phyloP scores from a whole-genome alignment of 345 rosid genomes.

The Boechera retrofracta region DNA sequence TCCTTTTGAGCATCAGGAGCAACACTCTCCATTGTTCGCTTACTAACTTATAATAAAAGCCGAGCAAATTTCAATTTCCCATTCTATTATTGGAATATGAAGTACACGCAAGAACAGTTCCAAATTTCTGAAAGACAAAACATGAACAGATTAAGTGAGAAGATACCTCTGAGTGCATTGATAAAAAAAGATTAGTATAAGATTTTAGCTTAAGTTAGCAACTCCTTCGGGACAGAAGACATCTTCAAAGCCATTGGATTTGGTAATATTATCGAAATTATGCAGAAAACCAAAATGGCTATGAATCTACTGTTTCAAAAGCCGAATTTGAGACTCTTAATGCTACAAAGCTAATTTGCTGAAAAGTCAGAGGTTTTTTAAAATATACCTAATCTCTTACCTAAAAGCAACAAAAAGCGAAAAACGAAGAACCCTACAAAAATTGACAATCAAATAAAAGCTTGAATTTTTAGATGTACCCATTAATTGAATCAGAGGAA shows the following conservation, averaged over 20 bases:
- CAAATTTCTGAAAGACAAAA: conserved; percentile 35
- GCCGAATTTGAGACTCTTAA: conserved; percentile 22
- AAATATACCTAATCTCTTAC: conserved; percentile 41
- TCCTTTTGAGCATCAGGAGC: conserved; percentile 49
- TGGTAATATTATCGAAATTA: not conserved
- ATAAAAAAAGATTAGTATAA: not conserved
- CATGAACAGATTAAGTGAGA: not conserved
- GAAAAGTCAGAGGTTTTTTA: conserved; percentile 36
- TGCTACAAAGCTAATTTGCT: conserved; percentile 30
- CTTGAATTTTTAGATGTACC: conserved; percentile 36
- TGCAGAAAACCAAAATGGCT: not conserved
- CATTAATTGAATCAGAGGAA: conserved; percentile 28
- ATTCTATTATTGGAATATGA: conserved; percentile 23
- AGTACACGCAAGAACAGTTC: not conserved
- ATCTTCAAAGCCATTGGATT: not conserved
- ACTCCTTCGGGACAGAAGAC: conserved; percentile 2
- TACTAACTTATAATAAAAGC: conserved; percentile 19
- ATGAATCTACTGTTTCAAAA: conserved; percentile 26
- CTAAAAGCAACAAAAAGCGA: conserved; percentile 34
- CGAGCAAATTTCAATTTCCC: conserved; percentile 34
- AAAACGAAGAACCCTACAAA: conserved; percentile 46
- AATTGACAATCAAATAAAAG: conserved; percentile 35
- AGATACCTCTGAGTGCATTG: not conserved
- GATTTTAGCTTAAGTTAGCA: not conserved
- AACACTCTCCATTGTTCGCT: conserved; percentile 58